A percentile compares a stretch with the other conserved stretches of the same genome.
phyloP scores from a whole-genome alignment of 1,284 basidiomycete genomes.

The Irpex lacteus region DNA sequence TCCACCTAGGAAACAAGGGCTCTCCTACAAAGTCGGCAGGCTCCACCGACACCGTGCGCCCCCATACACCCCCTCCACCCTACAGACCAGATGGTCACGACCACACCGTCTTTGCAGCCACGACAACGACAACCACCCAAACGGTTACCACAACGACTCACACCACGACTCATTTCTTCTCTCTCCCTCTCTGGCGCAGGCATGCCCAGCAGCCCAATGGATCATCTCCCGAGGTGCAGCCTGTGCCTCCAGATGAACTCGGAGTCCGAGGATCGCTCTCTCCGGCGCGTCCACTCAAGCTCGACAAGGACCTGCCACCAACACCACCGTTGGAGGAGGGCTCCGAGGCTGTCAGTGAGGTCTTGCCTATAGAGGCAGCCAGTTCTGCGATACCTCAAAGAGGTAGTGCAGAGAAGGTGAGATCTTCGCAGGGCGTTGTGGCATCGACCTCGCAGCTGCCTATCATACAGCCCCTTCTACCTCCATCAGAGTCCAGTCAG shows the following conservation, averaged over 20 bases:
- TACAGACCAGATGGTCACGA: conserved; percentile 35
- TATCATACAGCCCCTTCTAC: neutral
- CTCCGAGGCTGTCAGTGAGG: neutral
- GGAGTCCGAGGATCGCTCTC: conserved; percentile 21
- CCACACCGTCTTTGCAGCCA: conserved; percentile 42
- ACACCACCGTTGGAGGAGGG: conserved; percentile 40
- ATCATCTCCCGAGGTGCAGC: conserved; percentile 19
- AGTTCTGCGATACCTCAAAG: neutral
- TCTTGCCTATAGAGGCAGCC: neutral
- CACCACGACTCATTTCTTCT: conserved; percentile 57
- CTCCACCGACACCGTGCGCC: conserved; percentile 17
- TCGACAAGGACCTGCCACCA: conserved; percentile 69
- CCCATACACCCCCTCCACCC: conserved; percentile 31
- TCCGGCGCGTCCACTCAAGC: conserved; percentile 26
- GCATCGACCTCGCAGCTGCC: neutral
- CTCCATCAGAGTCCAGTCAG: conserved; percentile 24
- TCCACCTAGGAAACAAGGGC: conserved; percentile 31
- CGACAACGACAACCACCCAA: conserved; percentile 48
- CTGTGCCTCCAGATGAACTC: conserved; percentile 28
- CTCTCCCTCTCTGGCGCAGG: conserved; percentile 62
- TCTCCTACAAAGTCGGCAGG: conserved; percentile 21
- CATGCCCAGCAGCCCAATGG: conserved; percentile 31
- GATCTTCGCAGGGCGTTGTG: neutral
- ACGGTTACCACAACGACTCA: conserved; percentile 49
- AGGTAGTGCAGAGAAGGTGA: neutral